Base-by-base conservation (phyloP, 225 moss, liverwort and hornwort genomes). In the Marchantia polymorpha region DNA sequence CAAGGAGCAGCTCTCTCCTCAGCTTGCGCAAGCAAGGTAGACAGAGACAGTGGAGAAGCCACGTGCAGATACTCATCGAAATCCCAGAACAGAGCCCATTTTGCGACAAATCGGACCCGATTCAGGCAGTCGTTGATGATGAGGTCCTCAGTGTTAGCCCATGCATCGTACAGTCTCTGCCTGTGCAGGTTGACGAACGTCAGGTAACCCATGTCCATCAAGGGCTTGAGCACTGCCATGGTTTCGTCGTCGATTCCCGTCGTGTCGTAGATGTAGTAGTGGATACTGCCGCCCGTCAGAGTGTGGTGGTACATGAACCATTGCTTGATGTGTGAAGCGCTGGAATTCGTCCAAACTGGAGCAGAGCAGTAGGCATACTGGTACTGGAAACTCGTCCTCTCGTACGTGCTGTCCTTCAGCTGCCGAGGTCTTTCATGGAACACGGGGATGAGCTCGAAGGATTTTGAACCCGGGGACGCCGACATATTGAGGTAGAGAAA, bases 251-350 rank as follows among this genome's bases (percentile, higher is more conserved):
- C 79, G 10, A 90, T 72, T 49, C 83, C 53, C 0, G 88, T 70
- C 19, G 84, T 83, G 50, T 90, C 82, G 78, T 92, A 92, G 47
- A 91, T 81, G 39, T 87, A 90, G 75, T 89, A 94, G 70, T 94
- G 89, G 9, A 60, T 20, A 49, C 79, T 88, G 48, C 81, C 80
- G 0, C 48, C 65, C 15, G 92, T 82, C 51, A 89, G 64, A n/a
- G 69, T 85, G 39, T 92, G 88, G 51, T 92, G 90, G 51, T 89
- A 94, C 85, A 91, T 88, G 61, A 92, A 83, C 85, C 92, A 94
- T 77, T 94, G 74, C 78, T 87, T 89, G 15, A 92, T 52, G 69
- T 85, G 69, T 0, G 22, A 54, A 14, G 77, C 81, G 50, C 85
- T 77, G 0, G 88, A 77, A 0, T 80, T 58, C 46, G 82, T 87